A percentile compares a stretch with the other conserved stretches of the same genome.
Evolutionary conservation across 192 early-diverging fungal species (phyloP).

Genomic region (Backusella macrospora): DNA sequence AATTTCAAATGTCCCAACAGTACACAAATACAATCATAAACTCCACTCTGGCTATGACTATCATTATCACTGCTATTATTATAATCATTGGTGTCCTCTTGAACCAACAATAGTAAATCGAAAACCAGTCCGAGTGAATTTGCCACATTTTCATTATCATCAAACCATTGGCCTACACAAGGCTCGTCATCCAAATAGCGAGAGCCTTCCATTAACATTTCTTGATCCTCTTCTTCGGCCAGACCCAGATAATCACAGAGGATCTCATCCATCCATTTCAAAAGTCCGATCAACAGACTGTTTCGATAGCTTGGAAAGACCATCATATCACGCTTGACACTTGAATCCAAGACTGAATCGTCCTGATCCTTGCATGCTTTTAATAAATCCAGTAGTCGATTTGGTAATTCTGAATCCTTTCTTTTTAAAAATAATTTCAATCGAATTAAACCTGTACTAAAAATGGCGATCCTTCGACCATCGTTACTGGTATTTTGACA

Average conservation of each 20-base stretch:
- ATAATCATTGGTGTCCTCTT: not conserved
- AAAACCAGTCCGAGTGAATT: conserved; percentile 6
- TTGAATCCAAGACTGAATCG: not conserved
- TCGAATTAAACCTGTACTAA: conserved; percentile 13
- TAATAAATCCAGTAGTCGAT: conserved; percentile 19
- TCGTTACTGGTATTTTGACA: not conserved
- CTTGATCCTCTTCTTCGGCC: conserved; percentile 31
- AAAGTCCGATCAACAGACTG: conserved; percentile 11
- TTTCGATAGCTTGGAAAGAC: not conserved
- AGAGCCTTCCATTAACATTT: not conserved
- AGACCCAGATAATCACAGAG: conserved; percentile 33
- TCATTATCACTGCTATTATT: not conserved
- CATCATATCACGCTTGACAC: not conserved
- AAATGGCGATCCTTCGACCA: not conserved
- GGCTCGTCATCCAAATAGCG: not conserved
- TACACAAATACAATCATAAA: not conserved
- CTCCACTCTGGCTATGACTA: no score
- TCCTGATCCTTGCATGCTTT: not conserved
- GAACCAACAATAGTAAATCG: not conserved
- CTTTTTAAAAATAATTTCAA: conserved; percentile 23
- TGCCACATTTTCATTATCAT: conserved; percentile 4
- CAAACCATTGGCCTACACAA: conserved; percentile 20
- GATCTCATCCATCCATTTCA: conserved; percentile 37
- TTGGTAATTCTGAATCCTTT: conserved; percentile 21
- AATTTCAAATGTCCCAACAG: not conserved